Evolutionary conservation across 2,329 filamentous ascomycete species (phyloP), one percentile per base, ranked within the genome.

Genomic region (Metarhizium robertsii): DNA sequence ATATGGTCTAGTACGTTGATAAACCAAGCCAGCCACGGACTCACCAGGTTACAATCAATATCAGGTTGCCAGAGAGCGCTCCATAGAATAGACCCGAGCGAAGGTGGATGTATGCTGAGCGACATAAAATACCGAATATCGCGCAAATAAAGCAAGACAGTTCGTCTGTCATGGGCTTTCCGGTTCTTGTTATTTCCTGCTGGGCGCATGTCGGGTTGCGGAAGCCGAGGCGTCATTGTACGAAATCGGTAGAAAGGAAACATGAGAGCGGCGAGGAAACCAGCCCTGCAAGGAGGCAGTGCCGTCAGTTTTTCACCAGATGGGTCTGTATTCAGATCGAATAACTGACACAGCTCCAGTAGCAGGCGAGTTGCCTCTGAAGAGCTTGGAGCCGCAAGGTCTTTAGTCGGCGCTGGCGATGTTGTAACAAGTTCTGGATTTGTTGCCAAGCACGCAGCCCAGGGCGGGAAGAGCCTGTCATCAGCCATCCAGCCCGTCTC

Each of bases 1-100:
- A 55, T 45, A 2, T 55, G 58, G 6, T 50, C 29, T 4, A 63
- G 30, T 4, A 55, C 55, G 45, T 54, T 50, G 14, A 58, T 54
- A 42, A 55, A 57, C 8, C 54, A 55, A 25, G 47, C 56, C 13
- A 63, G 52, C 61, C 62, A 64, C 4, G 61, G 59, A 45, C 62
- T 60, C 3, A 61, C 61, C 32, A 61, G n/a, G 48, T 63, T 63
- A 55, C 61, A 64, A 47, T 59, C 46, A n/a, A 64, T 47, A 25
- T 61, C 60, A 32, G 60, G 61, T 36, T 63, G 61, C 62, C 61
- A 64, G 49, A 64, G 62, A n/a, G 62, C 55, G 55, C 58, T 61
- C 61, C 60, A 63, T 30, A 62, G 50, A 13, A 61, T 55, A 5
- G 59, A 60, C 14, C 61, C 59, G 47, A 61, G 30, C 7, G 54